These are phyloP conservation scores for Talaromyces sp. DNA, from an alignment of 2,329 filamentous ascomycete genomes.

Conservation along the genomic window DNA sequence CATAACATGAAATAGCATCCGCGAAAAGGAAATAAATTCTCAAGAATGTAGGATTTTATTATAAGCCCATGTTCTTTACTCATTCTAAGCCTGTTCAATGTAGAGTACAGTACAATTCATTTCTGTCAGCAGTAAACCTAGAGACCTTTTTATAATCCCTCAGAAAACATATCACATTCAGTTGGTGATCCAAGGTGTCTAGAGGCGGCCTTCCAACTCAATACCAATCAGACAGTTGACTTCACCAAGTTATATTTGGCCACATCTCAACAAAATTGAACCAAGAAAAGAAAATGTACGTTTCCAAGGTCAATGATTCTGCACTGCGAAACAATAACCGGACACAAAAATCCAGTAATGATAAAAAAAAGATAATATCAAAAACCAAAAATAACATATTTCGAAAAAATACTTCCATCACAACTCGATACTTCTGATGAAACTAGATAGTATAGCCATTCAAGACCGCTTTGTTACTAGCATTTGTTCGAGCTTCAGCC, in stretches of 20 bases:
- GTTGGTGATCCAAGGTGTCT: not conserved
- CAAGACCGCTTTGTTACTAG: slow-evolving; percentile 31
- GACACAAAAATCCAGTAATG: not conserved
- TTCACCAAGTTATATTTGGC: not conserved
- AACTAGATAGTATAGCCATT: not conserved
- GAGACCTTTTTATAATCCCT: not conserved
- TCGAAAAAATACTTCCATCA: not conserved
- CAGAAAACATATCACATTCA: not conserved
- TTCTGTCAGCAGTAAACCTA: not conserved
- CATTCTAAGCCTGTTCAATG: not conserved
- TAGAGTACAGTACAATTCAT: not conserved
- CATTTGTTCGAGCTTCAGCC: slow-evolving; percentile 41
- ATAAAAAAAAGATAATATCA: not conserved
- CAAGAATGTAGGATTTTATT: not conserved
- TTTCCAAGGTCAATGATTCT: not conserved
- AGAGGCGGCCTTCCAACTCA: not conserved
- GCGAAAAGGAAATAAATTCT: not conserved
- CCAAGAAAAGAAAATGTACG: not conserved
- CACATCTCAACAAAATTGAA: not conserved
- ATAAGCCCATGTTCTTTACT: not conserved
- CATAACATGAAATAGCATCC: not conserved
- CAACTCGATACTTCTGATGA: not conserved
- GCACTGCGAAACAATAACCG: not conserved
- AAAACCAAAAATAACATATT: not conserved
- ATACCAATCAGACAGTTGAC: not conserved